Percentiles rank a stretch among this genome's conserved stretches.
These are phyloP conservation scores for Tetracladium marchalianum DNA, from an alignment of 495 filamentous ascomycete species.

Conservation along the genomic window DNA sequence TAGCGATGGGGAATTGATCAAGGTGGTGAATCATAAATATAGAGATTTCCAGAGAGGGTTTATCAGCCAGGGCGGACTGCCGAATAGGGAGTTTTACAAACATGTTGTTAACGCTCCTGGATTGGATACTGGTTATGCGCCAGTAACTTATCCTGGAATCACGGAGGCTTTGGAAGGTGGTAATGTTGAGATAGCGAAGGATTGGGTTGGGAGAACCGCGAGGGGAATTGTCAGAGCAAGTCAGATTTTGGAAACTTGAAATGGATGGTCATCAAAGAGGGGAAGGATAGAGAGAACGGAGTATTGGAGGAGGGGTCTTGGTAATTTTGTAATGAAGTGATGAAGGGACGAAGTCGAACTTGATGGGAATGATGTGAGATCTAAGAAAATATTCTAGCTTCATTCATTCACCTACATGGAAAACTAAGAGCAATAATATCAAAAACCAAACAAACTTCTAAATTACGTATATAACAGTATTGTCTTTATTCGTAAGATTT, in stretches of 20 bases:
- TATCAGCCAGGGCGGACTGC: constrained; percentile 64
- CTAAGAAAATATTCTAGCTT: too few species aligned
- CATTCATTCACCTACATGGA: too few species aligned
- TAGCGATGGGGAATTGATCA: constrained; percentile 44
- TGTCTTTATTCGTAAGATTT: too few species aligned
- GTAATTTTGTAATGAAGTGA: too few species aligned
- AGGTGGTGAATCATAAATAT: constrained; percentile 52
- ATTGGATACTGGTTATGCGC: constrained; percentile 72
- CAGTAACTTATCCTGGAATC: constrained; percentile 69
- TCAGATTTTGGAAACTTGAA: constrained; percentile 31
- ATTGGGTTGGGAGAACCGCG: constrained; percentile 68
- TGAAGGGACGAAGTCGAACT: too few species aligned
- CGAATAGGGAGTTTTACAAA: constrained; percentile 78
- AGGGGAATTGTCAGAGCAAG: constrained; percentile 51
- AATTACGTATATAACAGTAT: too few species aligned
- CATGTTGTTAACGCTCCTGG: constrained; percentile 82
- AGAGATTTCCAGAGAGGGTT: constrained; percentile 70
- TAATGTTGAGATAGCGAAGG: constrained; percentile 59
- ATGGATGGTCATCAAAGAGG: too few species aligned
- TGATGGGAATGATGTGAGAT: too few species aligned
- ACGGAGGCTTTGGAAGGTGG: constrained; percentile 68
- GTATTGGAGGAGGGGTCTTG: too few species aligned
- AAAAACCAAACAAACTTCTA: too few species aligned
- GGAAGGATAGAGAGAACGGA: too few species aligned
- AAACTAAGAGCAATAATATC: too few species aligned